Conservation (phyloP, 345 rosid species). For the Sonneratia caseolaris region DNA sequence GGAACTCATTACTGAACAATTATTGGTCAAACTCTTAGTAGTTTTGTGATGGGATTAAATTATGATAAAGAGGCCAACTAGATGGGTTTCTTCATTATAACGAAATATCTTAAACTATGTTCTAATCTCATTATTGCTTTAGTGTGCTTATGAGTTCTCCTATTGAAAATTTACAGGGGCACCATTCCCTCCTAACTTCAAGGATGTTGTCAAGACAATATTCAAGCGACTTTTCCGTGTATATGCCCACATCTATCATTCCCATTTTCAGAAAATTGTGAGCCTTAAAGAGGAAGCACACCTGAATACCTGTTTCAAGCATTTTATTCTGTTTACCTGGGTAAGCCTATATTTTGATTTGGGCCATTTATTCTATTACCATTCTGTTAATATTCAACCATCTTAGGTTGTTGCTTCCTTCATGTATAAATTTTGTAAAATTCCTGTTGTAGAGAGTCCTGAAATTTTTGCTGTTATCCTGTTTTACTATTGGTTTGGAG, state of each 20-base stretch:
- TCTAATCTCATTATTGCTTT: not conserved
- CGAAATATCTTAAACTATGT: not conserved
- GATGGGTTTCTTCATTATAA: not conserved
- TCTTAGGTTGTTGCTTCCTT: not conserved
- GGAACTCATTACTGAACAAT: not conserved
- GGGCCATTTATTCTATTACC: not conserved
- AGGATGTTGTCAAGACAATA: conserved; percentile 93
- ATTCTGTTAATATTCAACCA: not conserved
- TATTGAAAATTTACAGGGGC: conserved; percentile 43
- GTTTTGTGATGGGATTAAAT: not conserved
- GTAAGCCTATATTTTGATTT: conserved; percentile 37
- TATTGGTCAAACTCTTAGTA: not conserved
- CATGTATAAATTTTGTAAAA: not conserved
- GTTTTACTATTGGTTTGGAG: not conserved
- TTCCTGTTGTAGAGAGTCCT: not conserved
- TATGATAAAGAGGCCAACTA: not conserved
- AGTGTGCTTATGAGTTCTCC: not conserved
- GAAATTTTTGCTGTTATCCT: not conserved
- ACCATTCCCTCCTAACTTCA: conserved; percentile 95
- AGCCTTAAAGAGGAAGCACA: conserved; percentile 99
- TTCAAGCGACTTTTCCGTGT: conserved; percentile 93
- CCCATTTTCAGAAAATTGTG: conserved; percentile 98
- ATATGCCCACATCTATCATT: conserved; percentile 89
- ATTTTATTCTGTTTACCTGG: conserved; percentile 83
- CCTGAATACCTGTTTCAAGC: conserved; percentile 98